Base-by-base conservation (phyloP, 2,329 filamentous ascomycete species). In the Aspergillus piperis region DNA sequence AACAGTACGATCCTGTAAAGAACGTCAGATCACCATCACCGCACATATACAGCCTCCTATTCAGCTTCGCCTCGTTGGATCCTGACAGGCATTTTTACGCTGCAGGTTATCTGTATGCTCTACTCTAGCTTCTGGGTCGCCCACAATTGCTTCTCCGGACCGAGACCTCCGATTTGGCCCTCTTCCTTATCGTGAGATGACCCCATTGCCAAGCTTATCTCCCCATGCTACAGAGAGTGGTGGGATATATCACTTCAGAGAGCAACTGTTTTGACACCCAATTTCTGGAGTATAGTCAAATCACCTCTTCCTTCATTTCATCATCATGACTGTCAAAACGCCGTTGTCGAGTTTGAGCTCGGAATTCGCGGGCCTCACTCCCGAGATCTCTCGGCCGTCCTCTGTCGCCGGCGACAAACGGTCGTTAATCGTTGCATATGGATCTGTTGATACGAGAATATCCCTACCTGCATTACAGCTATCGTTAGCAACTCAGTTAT, bases 351-450 rank as follows among this genome's bases (percentile, higher is more conserved):
- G 47, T 30, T 50, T 50, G 47, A 8, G 47, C 47, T 50, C 47
- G 25, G 47, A 50, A 30, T 50, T 50, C 10, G 47, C 47, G 47
- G 47, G 47, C 47, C 47, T 50, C 47, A 50, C 47, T 19, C 47
- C 47, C 17, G 47, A 50, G 25, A 32, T 50, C 23, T 50, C 47
- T 11, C 47, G 47, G 30, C 25, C 47, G 47, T 50, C 47, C 25
- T 50, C 47, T 30, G 47, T 50, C 47, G 47, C 47, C 47, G 47
- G 47, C 47, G 47, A 50, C 25, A 50, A 50, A 17, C 47, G 47
- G 47, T 19, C 47, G 47, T 50, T 50, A 15, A 27, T 17, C 25
- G n/a, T 7, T 30, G 30, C 23, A 25, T 50, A 50, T 32, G 47
- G 17, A 17, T 19, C 47, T n/a, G 25, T 50, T 30, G 25, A 50